These are phyloP conservation scores for Colletotrichum zoysiae DNA, from an alignment of 2,329 filamentous ascomycete genomes.

Conservation along the genomic window DNA sequence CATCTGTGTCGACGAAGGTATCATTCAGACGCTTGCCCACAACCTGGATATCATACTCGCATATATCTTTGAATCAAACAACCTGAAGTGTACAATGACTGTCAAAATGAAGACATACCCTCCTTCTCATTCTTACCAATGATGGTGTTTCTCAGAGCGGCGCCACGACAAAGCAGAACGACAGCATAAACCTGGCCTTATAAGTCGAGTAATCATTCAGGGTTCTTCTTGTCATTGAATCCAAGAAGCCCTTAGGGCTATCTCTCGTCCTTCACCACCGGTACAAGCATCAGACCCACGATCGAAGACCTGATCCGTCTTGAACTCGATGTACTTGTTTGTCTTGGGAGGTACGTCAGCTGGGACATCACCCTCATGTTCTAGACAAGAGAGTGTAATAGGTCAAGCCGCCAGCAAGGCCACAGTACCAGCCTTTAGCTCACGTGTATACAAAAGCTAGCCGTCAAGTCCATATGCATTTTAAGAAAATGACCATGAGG, in stretches of 20 bases:
- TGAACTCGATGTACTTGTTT: slow-evolving; percentile 51
- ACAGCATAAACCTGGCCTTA: slow-evolving; percentile 56
- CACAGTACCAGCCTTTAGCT: slow-evolving; percentile 4
- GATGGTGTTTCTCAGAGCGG: slow-evolving; percentile 60
- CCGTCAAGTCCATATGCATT: no score
- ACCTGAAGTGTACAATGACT: slow-evolving; percentile 58
- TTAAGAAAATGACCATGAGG: no score
- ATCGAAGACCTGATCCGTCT: slow-evolving; percentile 49
- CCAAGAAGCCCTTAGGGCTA: background rate
- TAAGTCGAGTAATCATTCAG: no score
- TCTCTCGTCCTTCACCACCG: slow-evolving; percentile 52
- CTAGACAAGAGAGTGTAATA: slow-evolving; percentile 45
- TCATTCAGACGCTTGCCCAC: background rate
- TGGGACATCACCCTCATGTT: slow-evolving; percentile 48
- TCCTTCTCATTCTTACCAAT: slow-evolving; percentile 60
- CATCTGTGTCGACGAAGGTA: background rate
- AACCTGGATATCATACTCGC: slow-evolving; percentile 58
- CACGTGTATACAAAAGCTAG: no score
- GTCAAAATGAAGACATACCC: slow-evolving; percentile 58
- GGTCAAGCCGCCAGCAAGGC: slow-evolving; percentile 41
- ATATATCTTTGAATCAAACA: slow-evolving; percentile 63
- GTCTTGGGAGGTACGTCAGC: slow-evolving; percentile 46
- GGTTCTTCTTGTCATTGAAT: background rate
- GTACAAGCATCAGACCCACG: slow-evolving; percentile 55
- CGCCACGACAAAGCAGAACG: slow-evolving; percentile 56